Percentiles rank a stretch among this genome's conserved stretches.
These are phyloP conservation scores for Rutstroemia sp. DNA, from an alignment of 2,329 filamentous ascomycete genomes.

Conservation along the genomic window DNA sequence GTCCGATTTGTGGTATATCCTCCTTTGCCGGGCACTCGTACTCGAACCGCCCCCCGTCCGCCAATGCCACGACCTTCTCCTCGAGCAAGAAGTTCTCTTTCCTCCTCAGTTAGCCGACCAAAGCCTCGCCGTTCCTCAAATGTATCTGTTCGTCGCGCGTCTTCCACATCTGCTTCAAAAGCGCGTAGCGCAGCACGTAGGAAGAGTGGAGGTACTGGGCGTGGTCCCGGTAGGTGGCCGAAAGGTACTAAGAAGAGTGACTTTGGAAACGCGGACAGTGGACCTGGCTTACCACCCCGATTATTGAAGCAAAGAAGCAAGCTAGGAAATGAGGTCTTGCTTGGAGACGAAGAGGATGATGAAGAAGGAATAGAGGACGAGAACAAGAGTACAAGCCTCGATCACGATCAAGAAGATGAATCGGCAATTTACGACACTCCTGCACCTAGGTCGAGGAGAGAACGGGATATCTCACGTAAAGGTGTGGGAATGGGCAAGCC, in stretches of 20 bases:
- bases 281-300: conserved; percentile 53
- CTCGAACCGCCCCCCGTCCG: conserved; percentile 32
- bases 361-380: conserved; percentile 12
- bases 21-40: conserved; percentile 44
- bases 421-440: conserved; percentile 25
- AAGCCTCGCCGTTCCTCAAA: conserved; percentile 10
- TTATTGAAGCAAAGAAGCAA: conserved; percentile 25
- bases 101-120: conserved; percentile 13
- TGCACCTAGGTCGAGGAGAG: conserved; percentile 16
- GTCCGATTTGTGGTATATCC: conserved; percentile 75
- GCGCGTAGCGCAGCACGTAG: conserved; percentile 36
- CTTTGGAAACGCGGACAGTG: conserved; percentile 59
- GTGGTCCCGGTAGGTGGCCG: conserved; percentile 58
- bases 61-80: conserved; percentile 18
- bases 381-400: conserved; percentile 11
- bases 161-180: conserved; percentile 16
- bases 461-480: conserved; percentile 14
- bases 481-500: conserved; percentile 25
- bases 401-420: conserved; percentile 20
- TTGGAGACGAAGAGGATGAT: conserved; percentile 25
- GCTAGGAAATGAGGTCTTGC: conserved; percentile 27
- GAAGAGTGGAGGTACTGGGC: conserved; percentile 54
- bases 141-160: conserved; percentile 9
- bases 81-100: not conserved
- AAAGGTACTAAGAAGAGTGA: conserved; percentile 63